A percentile compares a stretch with the other conserved stretches of the same genome.
Evolutionary conservation across 345 rosid genomes (phyloP).

Genomic region (Cardamine occulta): DNA sequence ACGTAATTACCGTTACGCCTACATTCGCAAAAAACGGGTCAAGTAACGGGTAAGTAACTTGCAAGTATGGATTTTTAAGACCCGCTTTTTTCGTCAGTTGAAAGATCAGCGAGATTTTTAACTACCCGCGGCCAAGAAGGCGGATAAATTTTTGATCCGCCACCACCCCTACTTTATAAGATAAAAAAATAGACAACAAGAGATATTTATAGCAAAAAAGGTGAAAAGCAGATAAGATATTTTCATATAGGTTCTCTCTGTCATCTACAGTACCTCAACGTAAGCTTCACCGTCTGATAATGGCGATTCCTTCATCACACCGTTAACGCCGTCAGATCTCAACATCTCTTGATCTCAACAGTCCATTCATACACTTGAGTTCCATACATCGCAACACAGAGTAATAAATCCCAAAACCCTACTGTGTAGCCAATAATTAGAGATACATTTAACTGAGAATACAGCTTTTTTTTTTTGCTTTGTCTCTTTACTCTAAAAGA

Average conservation of each 20-base stretch:
- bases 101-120: no score
- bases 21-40: no score
- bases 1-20: no score
- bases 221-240: conserved; percentile 28
- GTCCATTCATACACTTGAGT: neutral
- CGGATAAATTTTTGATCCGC: no score
- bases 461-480: neutral
- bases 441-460: neutral
- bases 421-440: conserved; percentile 13
- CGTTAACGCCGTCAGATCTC: conserved; percentile 32
- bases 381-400: conserved; percentile 27
- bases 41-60: no score
- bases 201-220: neutral
- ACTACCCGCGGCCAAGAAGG: no score
- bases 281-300: conserved; percentile 15
- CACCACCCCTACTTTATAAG: no score
- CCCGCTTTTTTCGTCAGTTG: no score
- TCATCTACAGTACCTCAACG: conserved; percentile 16
- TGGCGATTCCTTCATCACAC: conserved; percentile 4
- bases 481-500: conserved; percentile 26
- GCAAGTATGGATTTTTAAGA: no score
- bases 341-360: conserved; percentile 38
- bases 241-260: conserved; percentile 24
- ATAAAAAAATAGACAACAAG: neutral
- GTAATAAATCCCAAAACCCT: neutral